Conservation (phyloP, 371 early-diverging fungal species). For the Mortierella sp. region DNA sequence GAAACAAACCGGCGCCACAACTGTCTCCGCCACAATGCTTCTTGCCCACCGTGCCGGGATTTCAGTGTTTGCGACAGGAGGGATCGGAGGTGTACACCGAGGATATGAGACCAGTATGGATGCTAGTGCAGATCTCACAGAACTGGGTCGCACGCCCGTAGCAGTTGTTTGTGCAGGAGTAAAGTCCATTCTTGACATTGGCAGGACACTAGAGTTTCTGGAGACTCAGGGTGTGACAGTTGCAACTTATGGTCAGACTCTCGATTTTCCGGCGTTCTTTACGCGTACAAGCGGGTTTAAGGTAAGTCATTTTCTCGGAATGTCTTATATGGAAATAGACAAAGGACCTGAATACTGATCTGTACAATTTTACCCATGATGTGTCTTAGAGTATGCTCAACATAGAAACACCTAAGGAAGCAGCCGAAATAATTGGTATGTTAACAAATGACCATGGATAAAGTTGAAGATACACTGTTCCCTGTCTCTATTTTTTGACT, state of each 20-base stretch:
- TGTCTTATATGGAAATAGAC: no score
- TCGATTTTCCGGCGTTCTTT: slow-evolving; percentile 93
- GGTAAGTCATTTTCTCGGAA: slow-evolving; percentile 41
- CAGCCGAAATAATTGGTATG: slow-evolving; percentile 76
- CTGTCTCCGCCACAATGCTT: slow-evolving; percentile 92
- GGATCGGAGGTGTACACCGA: slow-evolving; percentile 97
- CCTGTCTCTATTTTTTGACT: neutral
- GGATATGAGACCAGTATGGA: slow-evolving; percentile 88
- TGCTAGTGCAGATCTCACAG: slow-evolving; percentile 92
- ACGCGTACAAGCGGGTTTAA: slow-evolving; percentile 79
- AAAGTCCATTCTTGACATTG: slow-evolving; percentile 94
- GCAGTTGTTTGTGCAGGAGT: slow-evolving; percentile 96
- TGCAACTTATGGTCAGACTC: slow-evolving; percentile 72
- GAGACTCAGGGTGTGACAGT: slow-evolving; percentile 97
- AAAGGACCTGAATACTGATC: neutral
- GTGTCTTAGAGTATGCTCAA: slow-evolving; percentile 70
- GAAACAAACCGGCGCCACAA: slow-evolving; percentile 85
- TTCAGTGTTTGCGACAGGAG: slow-evolving; percentile 94
- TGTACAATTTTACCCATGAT: neutral
- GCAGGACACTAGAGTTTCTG: slow-evolving; percentile 89
- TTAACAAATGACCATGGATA: neutral
- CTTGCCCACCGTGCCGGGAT: slow-evolving; percentile 90
- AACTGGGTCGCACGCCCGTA: slow-evolving; percentile 91
- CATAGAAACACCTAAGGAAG: slow-evolving; percentile 68
- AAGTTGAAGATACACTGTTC: neutral